Evolutionary conservation across 805 yeast genomes (phyloP).

Genomic region (Wickerhamomyces rabaulensis): DNA sequence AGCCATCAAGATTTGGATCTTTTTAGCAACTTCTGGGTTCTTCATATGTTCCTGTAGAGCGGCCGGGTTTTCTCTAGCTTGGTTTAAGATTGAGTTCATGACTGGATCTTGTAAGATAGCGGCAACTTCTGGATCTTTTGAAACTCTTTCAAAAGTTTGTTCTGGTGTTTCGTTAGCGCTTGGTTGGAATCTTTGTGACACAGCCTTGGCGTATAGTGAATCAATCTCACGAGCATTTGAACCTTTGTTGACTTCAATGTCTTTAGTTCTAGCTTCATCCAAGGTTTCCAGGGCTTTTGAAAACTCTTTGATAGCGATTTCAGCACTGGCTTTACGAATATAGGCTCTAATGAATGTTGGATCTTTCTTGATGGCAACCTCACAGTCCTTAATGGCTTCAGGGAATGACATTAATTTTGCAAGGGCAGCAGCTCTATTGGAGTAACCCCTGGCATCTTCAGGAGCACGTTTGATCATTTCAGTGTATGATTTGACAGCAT

Average conservation of each 20-base stretch:
- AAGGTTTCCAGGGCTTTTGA: conserved; percentile 77
- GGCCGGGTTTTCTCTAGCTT: conserved; percentile 93
- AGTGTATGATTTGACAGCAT: conserved; percentile 87
- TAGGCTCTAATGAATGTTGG: conserved; percentile 91
- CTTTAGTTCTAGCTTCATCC: conserved; percentile 71
- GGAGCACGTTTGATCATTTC: conserved; percentile 99
- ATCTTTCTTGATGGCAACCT: conserved; percentile 81
- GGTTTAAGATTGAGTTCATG: conserved; percentile 91
- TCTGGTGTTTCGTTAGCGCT: conserved; percentile 83
- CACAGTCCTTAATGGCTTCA: conserved; percentile 91
- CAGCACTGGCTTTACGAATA: conserved; percentile 93
- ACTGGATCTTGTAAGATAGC: conserved; percentile 89
- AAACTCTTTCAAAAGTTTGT: conserved; percentile 85
- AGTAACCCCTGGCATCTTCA: conserved; percentile 91
- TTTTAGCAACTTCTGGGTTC: conserved; percentile 81
- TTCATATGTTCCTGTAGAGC: conserved; percentile 97
- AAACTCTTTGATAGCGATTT: conserved; percentile 85
- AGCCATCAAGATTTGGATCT: conserved; percentile 84
- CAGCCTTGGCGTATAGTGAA: conserved; percentile 71
- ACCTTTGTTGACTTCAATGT: conserved; percentile 56
- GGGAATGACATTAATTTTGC: conserved; percentile 96
- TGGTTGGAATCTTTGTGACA: conserved; percentile 73
- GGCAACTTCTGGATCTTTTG: conserved; percentile 92
- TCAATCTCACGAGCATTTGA: conserved; percentile 72
- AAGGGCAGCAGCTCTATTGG: conserved; percentile 96